Percentiles rank a stretch among this genome's conserved stretches.
phyloP scores from a whole-genome alignment of 257 asterid species.

The Forsythia suspensa region DNA sequence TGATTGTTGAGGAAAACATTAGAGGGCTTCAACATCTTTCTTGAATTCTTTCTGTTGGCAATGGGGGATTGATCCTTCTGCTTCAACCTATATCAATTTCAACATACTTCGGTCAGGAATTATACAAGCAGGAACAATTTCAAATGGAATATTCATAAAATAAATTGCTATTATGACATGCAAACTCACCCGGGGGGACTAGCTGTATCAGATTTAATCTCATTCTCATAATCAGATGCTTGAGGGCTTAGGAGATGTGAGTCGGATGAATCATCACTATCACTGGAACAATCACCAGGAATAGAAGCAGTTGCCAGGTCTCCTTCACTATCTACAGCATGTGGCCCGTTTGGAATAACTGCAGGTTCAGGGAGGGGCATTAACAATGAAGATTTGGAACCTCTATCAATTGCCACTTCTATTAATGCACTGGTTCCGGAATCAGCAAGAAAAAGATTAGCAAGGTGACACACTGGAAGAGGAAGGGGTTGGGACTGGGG shows the following conservation, averaged over 20 bases:
- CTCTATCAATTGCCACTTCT: too few relatives aligned
- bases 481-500: conserved; percentile 57
- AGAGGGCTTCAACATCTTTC: too few relatives aligned
- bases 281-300: conserved; percentile 28
- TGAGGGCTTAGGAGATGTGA: conserved; percentile 46
- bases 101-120: conserved; percentile 15
- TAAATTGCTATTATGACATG: background rate
- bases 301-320: too few relatives aligned
- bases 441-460: too few relatives aligned
- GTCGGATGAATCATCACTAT: conserved; percentile 44
- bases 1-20: too few relatives aligned
- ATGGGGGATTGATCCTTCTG: conserved; percentile 32
- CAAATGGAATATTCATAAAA: conserved; percentile 11
- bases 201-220: conserved; percentile 38
- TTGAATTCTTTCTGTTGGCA: too few relatives aligned
- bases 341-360: conserved; percentile 12
- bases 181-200: conserved; percentile 52
- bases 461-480: conserved; percentile 31
- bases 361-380: conserved; percentile 34
- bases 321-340: conserved; percentile 26
- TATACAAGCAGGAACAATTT: background rate
- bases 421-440: too few relatives aligned
- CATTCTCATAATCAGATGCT: conserved; percentile 44
- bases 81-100: conserved; percentile 33
- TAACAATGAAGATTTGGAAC: background rate